Conservation (phyloP, 768 basidiomycete genomes). For the Kwoniella mangroviensis region DNA sequence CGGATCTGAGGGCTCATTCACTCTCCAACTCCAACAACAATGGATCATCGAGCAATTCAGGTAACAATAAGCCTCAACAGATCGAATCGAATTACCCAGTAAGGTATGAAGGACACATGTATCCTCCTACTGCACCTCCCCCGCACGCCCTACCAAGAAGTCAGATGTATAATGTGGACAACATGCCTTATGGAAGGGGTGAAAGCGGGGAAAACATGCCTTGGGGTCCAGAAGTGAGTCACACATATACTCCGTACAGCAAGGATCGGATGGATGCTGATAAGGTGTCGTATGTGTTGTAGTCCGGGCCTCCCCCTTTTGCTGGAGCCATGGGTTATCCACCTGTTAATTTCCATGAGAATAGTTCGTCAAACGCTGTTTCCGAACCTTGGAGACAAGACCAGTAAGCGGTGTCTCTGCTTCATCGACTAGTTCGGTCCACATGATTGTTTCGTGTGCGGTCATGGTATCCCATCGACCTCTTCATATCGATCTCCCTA, state of each 20-base stretch:
- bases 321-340: conserved; percentile 27
- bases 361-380: conserved; percentile 6
- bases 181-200: conserved; percentile 25
- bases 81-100: conserved; percentile 25
- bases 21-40: conserved; percentile 20
- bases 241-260: not conserved
- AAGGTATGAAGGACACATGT: conserved; percentile 34
- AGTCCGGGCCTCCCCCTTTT: conserved; percentile 36
- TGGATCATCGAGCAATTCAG: not conserved
- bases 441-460: not conserved
- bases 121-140: conserved; percentile 32
- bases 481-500: not conserved
- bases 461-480: too few species aligned
- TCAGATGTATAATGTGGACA: conserved; percentile 25
- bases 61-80: conserved; percentile 11
- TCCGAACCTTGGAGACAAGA: conserved; percentile 28
- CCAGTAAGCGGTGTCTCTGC: conserved; percentile 1
- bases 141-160: conserved; percentile 33
- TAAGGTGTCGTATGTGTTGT: not conserved
- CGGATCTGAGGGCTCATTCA: conserved; percentile 30
- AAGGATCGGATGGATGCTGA: not conserved
- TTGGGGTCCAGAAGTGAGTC: conserved; percentile 36
- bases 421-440: not conserved
- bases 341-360: conserved; percentile 24
- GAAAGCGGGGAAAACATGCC: conserved; percentile 24